Conservation (phyloP, 208 protist genomes). For the Trypanosoma conorhini region DNA sequence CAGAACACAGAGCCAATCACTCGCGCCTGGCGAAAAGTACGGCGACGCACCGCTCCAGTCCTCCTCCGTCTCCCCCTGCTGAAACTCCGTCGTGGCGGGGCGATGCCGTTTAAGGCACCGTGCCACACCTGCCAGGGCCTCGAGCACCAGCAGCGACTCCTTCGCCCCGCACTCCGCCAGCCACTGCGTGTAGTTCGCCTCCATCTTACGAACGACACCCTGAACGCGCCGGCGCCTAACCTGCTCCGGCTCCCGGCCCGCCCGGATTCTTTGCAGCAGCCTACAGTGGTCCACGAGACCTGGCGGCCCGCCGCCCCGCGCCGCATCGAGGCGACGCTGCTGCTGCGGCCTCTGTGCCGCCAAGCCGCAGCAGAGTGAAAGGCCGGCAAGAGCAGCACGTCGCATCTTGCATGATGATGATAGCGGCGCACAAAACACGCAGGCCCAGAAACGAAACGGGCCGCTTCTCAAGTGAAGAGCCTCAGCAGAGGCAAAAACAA, state of each 20-base stretch:
- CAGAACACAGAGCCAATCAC: slow-evolving; percentile 67
- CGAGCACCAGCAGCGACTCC: slow-evolving; percentile 15
- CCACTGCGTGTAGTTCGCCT: slow-evolving; percentile 50
- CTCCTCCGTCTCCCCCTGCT: slow-evolving; percentile 1
- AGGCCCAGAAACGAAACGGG: slow-evolving; percentile 18
- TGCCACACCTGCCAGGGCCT: slow-evolving; percentile 9
- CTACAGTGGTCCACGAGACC: slow-evolving; percentile 30
- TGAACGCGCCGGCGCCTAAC: slow-evolving; percentile 44
- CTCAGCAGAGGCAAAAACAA: not conserved
- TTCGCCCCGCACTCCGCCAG: slow-evolving; percentile 30
- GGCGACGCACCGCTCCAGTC: slow-evolving; percentile 67
- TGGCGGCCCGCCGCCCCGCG: not conserved
- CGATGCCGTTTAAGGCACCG: slow-evolving; percentile 7
- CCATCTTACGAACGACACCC: slow-evolving; percentile 53
- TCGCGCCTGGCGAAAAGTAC: slow-evolving; percentile 49
- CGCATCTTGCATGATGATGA: slow-evolving; percentile 14
- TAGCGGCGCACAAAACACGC: slow-evolving; percentile 12
- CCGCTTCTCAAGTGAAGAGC: not conserved
- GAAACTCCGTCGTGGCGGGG: not conserved
- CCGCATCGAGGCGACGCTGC: not conserved
- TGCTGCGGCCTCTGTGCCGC: not conserved
- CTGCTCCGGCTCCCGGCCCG: not conserved
- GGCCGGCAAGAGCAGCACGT: slow-evolving; percentile 4
- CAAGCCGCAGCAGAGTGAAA: not conserved
- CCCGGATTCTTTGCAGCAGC: slow-evolving; percentile 28